Evolutionary conservation across 2,329 filamentous ascomycete species (phyloP), one percentile per base, ranked within the genome.

Genomic region (Pleomassaria siparia): DNA sequence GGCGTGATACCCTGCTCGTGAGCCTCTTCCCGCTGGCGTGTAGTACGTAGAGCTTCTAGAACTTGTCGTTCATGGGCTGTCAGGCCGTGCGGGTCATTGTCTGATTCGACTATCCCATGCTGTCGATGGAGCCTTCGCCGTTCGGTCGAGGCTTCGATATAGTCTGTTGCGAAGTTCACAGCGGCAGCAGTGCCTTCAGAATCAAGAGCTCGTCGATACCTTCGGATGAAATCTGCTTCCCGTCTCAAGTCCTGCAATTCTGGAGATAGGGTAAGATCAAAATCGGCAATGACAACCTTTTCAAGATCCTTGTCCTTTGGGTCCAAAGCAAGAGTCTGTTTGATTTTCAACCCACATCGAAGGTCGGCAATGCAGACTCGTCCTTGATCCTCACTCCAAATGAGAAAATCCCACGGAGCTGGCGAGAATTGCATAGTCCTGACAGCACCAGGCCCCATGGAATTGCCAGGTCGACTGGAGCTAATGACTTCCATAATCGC

Each of bases 341-440:
- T 83, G 43, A 82, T 78, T 39, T 80, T 75, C 52, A 89, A 84
- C 18, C 85, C 82, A 56, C 77, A 81, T 24, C 88, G 80, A 41
- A 89, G 73, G 68, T 94, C 89, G 4, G 86, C 86, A 30, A 92
- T 77, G 29, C 87, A 89, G 13, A 91, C 77, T 46, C 84, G 79
- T 3, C 86, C 88, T 53, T 88, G 86, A 60, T 96, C 89, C 70
- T 99, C 94, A 8, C 91, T 89, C 91, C 94, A 97, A 6, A 95
- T 88, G 32, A 99, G 76, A 15, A 99, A 81, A 65, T 96, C 92
- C 77, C 87, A 92, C 0, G 91, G 89, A 1, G 88, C 88, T 0
- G 92, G 91, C 4, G 89, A 91, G 66, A 99, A 99, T 1, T 87
- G 81, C 88, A 97, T 95, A 51, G 91, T 89, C 52, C 94, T 83